These are phyloP conservation scores for Xylaria sp. DNA, from an alignment of 2,329 filamentous ascomycete species.

Conservation along the genomic window DNA sequence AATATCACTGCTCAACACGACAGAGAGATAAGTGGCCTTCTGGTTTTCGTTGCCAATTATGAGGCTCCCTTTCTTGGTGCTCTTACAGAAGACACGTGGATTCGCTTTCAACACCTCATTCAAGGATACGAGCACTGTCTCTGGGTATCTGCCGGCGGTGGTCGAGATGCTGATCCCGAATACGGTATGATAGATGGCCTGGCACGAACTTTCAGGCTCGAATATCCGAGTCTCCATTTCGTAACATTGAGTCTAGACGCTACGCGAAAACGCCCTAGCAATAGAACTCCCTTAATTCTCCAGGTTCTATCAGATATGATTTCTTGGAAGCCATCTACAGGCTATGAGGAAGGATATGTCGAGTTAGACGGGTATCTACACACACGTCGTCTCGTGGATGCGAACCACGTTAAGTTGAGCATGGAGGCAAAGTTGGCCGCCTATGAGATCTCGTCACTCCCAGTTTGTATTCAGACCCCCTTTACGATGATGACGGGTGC, in stretches of 20 bases:
- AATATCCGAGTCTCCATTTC: neutral
- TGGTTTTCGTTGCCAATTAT: neutral
- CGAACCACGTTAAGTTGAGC: neutral
- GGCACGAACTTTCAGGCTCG: neutral
- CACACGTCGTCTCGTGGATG: slow-evolving; percentile 1
- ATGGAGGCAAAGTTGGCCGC: neutral
- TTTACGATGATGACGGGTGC: neutral
- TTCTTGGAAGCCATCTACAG: neutral
- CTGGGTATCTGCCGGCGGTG: neutral
- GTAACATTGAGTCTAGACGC: neutral
- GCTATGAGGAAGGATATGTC: neutral
- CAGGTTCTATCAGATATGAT: neutral
- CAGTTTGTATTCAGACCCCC: neutral
- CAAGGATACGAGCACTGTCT: neutral
- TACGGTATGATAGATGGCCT: neutral
- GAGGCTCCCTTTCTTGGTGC: neutral
- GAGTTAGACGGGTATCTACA: neutral
- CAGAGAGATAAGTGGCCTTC: neutral
- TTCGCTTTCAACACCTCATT: neutral
- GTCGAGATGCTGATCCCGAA: neutral
- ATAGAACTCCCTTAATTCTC: neutral
- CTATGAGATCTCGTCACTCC: neutral
- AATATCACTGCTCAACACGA: neutral
- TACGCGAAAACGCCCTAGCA: neutral
- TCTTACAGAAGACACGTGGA: neutral